These are phyloP conservation scores for Cladophialophora bantiana DNA, from an alignment of 2,329 filamentous ascomycete genomes.

Conservation along the genomic window DNA sequence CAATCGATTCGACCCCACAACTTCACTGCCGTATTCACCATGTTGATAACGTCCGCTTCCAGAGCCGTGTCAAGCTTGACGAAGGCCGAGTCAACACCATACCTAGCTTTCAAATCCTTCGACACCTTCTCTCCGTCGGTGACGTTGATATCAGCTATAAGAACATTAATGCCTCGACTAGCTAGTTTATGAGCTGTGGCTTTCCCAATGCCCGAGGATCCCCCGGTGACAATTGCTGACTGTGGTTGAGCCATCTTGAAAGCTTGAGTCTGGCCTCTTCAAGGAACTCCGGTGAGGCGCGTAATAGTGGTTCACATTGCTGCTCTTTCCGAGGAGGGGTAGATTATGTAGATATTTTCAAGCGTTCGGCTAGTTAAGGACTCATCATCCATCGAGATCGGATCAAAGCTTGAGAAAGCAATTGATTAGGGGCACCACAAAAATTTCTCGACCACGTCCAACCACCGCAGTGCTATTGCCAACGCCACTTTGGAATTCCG, in stretches of 20 bases:
- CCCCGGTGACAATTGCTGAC: conserved; percentile 12
- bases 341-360: too few species aligned
- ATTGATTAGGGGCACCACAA: too few species aligned
- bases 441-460: too few species aligned
- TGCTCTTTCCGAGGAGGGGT: too few species aligned
- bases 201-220: conserved; percentile 19
- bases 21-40: conserved; percentile 45
- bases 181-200: conserved; percentile 16
- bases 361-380: too few species aligned
- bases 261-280: background rate
- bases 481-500: too few species aligned
- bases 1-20: conserved; percentile 53
- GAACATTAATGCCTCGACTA: background rate
- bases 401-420: too few species aligned
- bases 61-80: conserved; percentile 11
- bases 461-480: too few species aligned
- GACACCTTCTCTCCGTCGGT: conserved; percentile 2
- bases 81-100: conserved; percentile 6
- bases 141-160: conserved; percentile 20
- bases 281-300: too few species aligned
- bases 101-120: conserved; percentile 5
- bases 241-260: conserved; percentile 14
- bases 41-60: conserved; percentile 13
- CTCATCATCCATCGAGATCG: too few species aligned
- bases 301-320: too few species aligned